Percentiles rank a stretch among this genome's conserved stretches.
Conservation (phyloP, 1,284 basidiomycete species). For the Cryptococcus maquisensis region DNA sequence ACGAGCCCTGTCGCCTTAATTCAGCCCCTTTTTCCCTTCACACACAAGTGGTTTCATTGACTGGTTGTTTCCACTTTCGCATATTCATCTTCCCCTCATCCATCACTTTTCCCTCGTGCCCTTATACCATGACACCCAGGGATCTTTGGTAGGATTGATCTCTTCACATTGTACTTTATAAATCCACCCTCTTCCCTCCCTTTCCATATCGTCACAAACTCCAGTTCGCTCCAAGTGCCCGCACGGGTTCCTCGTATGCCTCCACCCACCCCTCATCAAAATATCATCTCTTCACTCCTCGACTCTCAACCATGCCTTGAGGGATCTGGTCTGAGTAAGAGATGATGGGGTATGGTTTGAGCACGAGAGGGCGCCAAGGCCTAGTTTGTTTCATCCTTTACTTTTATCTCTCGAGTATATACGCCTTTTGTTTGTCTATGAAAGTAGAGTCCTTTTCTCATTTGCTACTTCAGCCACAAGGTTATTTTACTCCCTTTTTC, state of each 20-base stretch:
- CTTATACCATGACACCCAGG: not conserved
- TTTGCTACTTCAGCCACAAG: too few relatives aligned
- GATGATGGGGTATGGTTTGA: slow-evolving; percentile 20
- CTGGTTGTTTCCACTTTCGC: not conserved
- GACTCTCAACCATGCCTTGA: not conserved
- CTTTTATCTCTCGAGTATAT: not conserved
- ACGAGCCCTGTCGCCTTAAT: not conserved
- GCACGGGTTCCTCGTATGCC: slow-evolving; percentile 30
- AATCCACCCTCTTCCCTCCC: not conserved
- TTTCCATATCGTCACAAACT: slow-evolving; percentile 3
- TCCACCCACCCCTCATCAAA: slow-evolving; percentile 6
- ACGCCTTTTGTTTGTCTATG: too few relatives aligned
- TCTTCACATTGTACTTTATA: not conserved
- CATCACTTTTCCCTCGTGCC: slow-evolving; percentile 7
- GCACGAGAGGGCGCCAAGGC: slow-evolving; percentile 40
- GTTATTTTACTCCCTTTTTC: too few relatives aligned
- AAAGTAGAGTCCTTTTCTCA: too few relatives aligned
- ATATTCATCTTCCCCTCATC: not conserved
- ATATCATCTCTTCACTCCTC: not conserved
- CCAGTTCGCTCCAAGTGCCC: slow-evolving; percentile 13
- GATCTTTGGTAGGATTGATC: not conserved
- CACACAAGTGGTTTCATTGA: not conserved
- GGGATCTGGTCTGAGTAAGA: not conserved
- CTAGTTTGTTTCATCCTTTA: not conserved
- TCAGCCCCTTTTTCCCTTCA: not conserved